Percentiles rank a stretch among this genome's conserved stretches.
Evolutionary conservation across 2,329 filamentous ascomycete genomes (phyloP).

Genomic region (Paracorniculantispora psalliotae): DNA sequence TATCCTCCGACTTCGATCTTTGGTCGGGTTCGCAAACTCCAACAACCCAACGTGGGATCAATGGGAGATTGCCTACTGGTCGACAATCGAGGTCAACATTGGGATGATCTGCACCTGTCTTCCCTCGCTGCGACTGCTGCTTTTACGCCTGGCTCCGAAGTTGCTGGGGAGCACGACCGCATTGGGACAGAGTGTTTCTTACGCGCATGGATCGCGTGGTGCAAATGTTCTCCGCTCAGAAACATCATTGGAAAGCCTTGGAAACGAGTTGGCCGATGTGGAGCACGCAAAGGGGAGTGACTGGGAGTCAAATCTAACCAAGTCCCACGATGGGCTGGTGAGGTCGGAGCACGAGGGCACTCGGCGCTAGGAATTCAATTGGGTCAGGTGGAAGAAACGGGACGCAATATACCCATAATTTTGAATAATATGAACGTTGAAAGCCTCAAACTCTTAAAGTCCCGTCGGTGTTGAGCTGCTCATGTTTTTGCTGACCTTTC

Average conservation of each 20-base stretch:
- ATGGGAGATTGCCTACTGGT: slow-evolving; percentile 18
- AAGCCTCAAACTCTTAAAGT: too few species aligned
- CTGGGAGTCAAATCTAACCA: background rate
- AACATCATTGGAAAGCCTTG: background rate
- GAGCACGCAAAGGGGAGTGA: background rate
- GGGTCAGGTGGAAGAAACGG: too few species aligned
- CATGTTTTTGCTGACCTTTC: too few species aligned
- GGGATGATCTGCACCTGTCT: slow-evolving; percentile 23
- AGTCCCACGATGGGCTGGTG: too few species aligned
- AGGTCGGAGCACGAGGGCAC: too few species aligned
- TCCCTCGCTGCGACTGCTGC: slow-evolving; percentile 19
- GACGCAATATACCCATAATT: too few species aligned
- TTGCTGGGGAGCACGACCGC: slow-evolving; percentile 11
- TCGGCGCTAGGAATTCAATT: too few species aligned
- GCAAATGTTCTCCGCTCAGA: background rate
- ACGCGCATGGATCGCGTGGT: background rate
- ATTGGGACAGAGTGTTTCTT: background rate
- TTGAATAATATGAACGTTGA: too few species aligned
- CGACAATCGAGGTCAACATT: slow-evolving; percentile 20
- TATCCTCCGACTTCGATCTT: slow-evolving; percentile 18
- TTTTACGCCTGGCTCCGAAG: slow-evolving; percentile 17
- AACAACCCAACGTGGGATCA: slow-evolving; percentile 20
- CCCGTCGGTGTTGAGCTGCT: too few species aligned
- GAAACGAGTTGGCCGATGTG: background rate
- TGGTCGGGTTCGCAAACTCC: slow-evolving; percentile 18